Percentiles rank a stretch among this genome's conserved stretches.
phyloP scores from a whole-genome alignment of 2,329 filamentous ascomycete species.

The Fusarium sp. region DNA sequence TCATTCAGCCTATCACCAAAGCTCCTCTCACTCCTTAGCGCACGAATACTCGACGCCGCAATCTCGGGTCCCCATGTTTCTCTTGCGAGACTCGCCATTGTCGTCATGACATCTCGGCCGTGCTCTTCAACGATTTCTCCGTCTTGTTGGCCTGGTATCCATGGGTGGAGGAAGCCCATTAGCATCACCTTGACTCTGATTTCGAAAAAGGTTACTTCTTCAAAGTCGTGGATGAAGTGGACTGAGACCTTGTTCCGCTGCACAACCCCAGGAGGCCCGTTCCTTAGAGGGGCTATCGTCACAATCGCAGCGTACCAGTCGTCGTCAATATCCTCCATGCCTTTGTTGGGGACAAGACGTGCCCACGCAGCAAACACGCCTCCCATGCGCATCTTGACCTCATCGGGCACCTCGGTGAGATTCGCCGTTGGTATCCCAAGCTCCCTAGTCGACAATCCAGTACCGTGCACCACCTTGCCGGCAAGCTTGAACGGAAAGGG shows the following conservation, averaged over 20 bases:
- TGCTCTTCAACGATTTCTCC: constrained; percentile 48
- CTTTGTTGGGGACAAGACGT: constrained; percentile 52
- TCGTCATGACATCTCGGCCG: constrained; percentile 55
- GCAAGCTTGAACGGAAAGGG: constrained; percentile 67
- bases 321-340: constrained; percentile 47
- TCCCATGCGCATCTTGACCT: constrained; percentile 64
- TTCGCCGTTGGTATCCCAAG: constrained; percentile 66
- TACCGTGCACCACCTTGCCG: constrained; percentile 60
- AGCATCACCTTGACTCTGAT: constrained; percentile 64
- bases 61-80: constrained; percentile 57
- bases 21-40: constrained; percentile 55
- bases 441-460: constrained; percentile 52
- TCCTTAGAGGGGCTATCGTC: constrained; percentile 63
- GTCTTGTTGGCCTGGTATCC: constrained; percentile 28
- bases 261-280: constrained; percentile 59
- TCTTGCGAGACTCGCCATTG: constrained; percentile 60
- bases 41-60: constrained; percentile 53
- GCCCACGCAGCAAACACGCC: constrained; percentile 77
- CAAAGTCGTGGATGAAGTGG: constrained; percentile 66
- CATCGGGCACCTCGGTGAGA: constrained; percentile 62
- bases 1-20: constrained; percentile 60
- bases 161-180: constrained; percentile 68
- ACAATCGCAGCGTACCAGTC: constrained; percentile 72
- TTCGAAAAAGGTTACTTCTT: constrained; percentile 54
- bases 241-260: constrained; percentile 63